phyloP scores from a whole-genome alignment of 2,329 filamentous ascomycete species.

The Diaporthe sp. region DNA sequence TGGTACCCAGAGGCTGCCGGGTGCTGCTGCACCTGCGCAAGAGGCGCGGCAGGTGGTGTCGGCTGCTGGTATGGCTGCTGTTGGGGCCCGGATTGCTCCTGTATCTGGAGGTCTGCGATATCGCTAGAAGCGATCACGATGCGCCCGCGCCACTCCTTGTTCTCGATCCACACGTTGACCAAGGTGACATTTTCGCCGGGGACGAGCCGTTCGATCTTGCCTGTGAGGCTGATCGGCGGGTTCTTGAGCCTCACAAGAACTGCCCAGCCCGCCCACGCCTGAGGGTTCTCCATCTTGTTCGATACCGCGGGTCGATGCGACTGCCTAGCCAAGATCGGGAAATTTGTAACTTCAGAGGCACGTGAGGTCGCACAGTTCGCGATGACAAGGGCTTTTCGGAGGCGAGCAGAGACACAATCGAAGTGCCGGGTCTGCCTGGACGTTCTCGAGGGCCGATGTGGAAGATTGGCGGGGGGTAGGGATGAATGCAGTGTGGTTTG shows the following conservation, averaged over 20 bases:
- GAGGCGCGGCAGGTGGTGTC: constrained; percentile 16
- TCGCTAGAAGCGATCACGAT: constrained; percentile 31
- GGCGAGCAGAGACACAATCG: background rate
- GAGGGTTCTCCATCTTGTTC: constrained; percentile 22
- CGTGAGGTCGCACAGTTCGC: background rate
- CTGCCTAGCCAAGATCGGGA: constrained; percentile 2
- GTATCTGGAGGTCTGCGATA: constrained; percentile 32
- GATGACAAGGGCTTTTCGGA: background rate
- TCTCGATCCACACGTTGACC: constrained; percentile 31
- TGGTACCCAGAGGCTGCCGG: background rate
- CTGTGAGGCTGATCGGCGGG: constrained; percentile 32
- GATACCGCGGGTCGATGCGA: background rate
- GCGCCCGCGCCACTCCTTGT: constrained; percentile 20
- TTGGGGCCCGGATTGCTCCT: constrained; percentile 8
- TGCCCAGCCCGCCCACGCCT: constrained; percentile 28
- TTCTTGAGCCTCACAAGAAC: constrained; percentile 33
- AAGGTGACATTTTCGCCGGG: constrained; percentile 32
- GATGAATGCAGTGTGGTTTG: constrained; percentile 14
- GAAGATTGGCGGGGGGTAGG: constrained; percentile 1
- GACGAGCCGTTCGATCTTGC: constrained; percentile 33
- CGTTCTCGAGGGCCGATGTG: constrained; percentile 9
- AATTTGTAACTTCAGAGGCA: background rate
- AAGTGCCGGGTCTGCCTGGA: background rate
- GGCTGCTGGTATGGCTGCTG: constrained; percentile 25
- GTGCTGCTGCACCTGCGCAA: constrained; percentile 18